Evolutionary conservation across 805 yeast genomes (phyloP).

Genomic region (Cyberlindnera bimundalis): DNA sequence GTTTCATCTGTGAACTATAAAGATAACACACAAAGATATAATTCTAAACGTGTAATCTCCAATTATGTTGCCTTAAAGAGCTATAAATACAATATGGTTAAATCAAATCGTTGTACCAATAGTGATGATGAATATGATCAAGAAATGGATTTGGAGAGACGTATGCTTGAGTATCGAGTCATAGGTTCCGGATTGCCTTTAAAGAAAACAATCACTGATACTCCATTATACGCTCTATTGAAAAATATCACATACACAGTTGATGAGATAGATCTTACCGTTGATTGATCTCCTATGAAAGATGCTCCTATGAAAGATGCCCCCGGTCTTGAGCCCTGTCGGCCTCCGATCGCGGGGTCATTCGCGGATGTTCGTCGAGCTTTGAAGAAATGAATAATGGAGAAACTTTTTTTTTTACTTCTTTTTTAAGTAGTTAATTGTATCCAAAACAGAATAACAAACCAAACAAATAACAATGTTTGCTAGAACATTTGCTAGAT

Average conservation of each 20-base stretch:
- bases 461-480: constrained; percentile 9
- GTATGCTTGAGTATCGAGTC: constrained; percentile 1
- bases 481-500: constrained; percentile 17
- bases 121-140: constrained; percentile 13
- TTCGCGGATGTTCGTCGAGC: too few relatives aligned
- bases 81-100: constrained; percentile 4
- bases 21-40: background rate
- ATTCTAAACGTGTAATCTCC: constrained; percentile 15
- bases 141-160: constrained; percentile 4
- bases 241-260: background rate
- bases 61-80: constrained; percentile 17
- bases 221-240: constrained; percentile 6
- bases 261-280: constrained; percentile 5
- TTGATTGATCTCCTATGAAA: constrained; percentile 1
- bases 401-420: background rate
- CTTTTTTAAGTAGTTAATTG: too few relatives aligned
- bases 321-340: constrained; percentile 1
- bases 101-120: constrained; percentile 5
- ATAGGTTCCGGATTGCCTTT: constrained; percentile 3
- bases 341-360: too few relatives aligned
- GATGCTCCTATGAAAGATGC: too few relatives aligned
- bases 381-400: too few relatives aligned
- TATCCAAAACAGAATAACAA: too few relatives aligned
- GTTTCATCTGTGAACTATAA: constrained; percentile 8
- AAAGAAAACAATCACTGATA: background rate